Evolutionary conservation across 495 filamentous ascomycete species (phyloP), one percentile per base, ranked within the genome.

Genomic region (Hypoxylon trugodes): DNA sequence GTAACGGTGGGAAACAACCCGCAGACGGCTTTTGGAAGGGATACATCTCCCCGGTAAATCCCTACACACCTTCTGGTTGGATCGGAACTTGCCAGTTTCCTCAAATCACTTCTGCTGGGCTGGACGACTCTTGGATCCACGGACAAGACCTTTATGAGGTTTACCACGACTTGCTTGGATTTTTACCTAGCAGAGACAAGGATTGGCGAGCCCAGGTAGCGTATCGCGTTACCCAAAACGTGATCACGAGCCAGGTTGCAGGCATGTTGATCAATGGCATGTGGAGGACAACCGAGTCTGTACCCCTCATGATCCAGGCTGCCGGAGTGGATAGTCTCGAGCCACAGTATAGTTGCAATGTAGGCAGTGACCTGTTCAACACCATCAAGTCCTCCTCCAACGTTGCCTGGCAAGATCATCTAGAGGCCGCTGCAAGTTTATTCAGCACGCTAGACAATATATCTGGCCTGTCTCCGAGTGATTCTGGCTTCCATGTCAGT

Each of bases 241-340:
- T 84, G 12, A 90, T 91, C 68, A 90, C 89, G 7, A 85, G 82
- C 62, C 86, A 91, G 69, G 87, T 90, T 15, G 86, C 86, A 45
- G 82, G 86, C 24, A 86, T 87, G 80, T 59, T 90, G 12, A 77
- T 88, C 33, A 74, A 74, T 35, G 88, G 85, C 16, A 87, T 89
- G 82, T 86, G 82, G 71, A 65, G 66, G 3, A 63, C 73, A 3
- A 59, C 70, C 37, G 65, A 56, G 5, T 47, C 62, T 24, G 67
- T 76, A 22, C 81, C 84, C 4, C 67, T 90, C 4, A 64, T 76
- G 7, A 77, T 87, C 56, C 63, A 76, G 49, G 78, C 81, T 0
- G 72, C 69, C 16, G 77, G 74, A 16, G 74, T 87, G 59, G 89
- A 91, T 68, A 85, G 84, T 18, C 78, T 91, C 3, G 85, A 89